A percentile compares a stretch with the other conserved stretches of the same genome.
phyloP scores from a whole-genome alignment of 31 red algal species.

The Asparagopsis taxiformis region DNA sequence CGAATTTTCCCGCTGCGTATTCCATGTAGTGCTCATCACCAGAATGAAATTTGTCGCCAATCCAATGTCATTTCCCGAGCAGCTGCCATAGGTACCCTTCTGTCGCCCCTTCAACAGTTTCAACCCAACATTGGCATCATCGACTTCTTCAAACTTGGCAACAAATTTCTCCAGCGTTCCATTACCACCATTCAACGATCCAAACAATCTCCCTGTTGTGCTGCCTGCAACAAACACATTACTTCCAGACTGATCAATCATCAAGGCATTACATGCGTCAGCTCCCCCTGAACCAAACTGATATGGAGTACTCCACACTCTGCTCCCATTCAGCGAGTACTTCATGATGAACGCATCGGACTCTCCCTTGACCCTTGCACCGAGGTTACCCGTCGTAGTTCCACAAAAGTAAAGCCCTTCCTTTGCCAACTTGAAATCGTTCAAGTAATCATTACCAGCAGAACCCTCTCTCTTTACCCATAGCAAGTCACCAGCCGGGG shows the following conservation, averaged over 20 bases:
- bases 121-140: constrained; percentile 1
- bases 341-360: constrained; percentile 48
- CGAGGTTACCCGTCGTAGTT: constrained; percentile 40
- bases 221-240: not conserved
- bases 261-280: constrained; percentile 41
- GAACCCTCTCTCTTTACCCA: constrained; percentile 57
- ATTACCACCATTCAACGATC: not conserved
- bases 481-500: constrained; percentile 14
- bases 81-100: not conserved
- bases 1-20: not conserved
- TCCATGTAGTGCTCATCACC: constrained; percentile 1
- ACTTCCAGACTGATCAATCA: constrained; percentile 4
- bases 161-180: not conserved
- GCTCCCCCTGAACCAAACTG: constrained; percentile 54
- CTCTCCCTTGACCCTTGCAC: constrained; percentile 11
- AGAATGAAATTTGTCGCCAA: not conserved
- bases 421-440: constrained; percentile 27
- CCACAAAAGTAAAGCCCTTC: constrained; percentile 47
- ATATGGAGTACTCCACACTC: constrained; percentile 33
- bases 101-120: constrained; percentile 2
- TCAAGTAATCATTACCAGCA: constrained; percentile 30
- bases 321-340: constrained; percentile 31
- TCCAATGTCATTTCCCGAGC: not conserved
- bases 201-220: constrained; percentile 12
- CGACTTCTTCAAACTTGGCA: constrained; percentile 6